Evolutionary conservation across 345 rosid species (phyloP).

Genomic region (Gossypium herbaceum): DNA sequence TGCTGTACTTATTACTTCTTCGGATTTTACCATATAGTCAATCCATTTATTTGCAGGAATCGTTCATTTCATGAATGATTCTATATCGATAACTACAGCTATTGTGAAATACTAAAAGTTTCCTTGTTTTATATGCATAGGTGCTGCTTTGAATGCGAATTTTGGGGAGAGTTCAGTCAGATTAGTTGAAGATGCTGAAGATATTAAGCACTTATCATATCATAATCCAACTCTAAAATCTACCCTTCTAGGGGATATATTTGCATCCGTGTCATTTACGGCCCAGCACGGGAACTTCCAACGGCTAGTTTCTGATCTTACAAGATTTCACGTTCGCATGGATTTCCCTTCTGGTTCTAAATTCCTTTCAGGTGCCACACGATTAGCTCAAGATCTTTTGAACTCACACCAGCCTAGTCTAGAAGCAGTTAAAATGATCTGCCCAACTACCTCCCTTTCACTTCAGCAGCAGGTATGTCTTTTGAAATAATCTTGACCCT

Average conservation of each 20-base stretch:
- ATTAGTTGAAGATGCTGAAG: slow-evolving; percentile 30
- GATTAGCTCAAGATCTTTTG: slow-evolving; percentile 54
- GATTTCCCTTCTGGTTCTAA: slow-evolving; percentile 78
- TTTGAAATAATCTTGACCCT: background rate
- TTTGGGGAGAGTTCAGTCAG: slow-evolving; percentile 56
- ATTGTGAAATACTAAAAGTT: background rate
- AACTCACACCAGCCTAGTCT: slow-evolving; percentile 55
- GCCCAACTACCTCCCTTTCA: slow-evolving; percentile 64
- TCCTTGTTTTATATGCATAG: slow-evolving; percentile 31
- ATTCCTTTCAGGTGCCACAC: slow-evolving; percentile 56
- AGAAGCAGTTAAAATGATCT: slow-evolving; percentile 52
- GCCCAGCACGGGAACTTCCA: slow-evolving; percentile 92
- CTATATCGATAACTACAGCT: background rate
- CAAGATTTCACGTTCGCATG: slow-evolving; percentile 59
- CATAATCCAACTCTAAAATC: slow-evolving; percentile 52
- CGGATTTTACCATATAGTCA: background rate
- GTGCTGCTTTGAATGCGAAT: slow-evolving; percentile 57
- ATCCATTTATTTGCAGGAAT: background rate
- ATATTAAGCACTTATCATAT: slow-evolving; percentile 42
- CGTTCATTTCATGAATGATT: background rate
- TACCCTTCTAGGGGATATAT: slow-evolving; percentile 56
- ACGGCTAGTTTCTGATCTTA: slow-evolving; percentile 68
- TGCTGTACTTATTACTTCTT: background rate
- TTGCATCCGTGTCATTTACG: slow-evolving; percentile 65
- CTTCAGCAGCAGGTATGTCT: slow-evolving; percentile 83